Conservation (phyloP, 768 basidiomycete genomes). For the Rhizopogon rudus region DNA sequence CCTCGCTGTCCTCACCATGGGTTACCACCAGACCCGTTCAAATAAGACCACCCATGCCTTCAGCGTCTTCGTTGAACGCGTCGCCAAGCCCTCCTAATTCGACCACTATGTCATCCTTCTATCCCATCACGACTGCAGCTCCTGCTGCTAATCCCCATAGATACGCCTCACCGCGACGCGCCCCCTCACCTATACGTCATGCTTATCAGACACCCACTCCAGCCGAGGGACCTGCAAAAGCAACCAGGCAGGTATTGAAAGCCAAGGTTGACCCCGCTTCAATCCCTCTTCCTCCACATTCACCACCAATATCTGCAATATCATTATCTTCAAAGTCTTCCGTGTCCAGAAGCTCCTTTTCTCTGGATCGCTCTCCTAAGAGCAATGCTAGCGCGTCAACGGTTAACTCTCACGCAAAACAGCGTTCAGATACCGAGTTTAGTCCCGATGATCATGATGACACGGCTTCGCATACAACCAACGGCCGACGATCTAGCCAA, state of each 20-base stretch:
- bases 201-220: conserved; percentile 21
- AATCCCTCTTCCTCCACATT: conserved; percentile 62
- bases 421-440: conserved; percentile 20
- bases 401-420: conserved; percentile 38
- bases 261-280: conserved; percentile 48
- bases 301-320: conserved; percentile 65
- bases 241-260: conserved; percentile 10
- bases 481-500: conserved; percentile 11
- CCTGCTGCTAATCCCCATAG: conserved; percentile 60
- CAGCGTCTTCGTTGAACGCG: conserved; percentile 22
- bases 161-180: conserved; percentile 33
- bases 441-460: conserved; percentile 9
- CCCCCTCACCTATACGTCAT: conserved; percentile 30
- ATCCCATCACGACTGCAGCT: conserved; percentile 52
- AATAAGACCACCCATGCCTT: conserved; percentile 22
- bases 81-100: conserved; percentile 22
- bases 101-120: conserved; percentile 24
- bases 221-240: conserved; percentile 18
- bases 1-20: conserved; percentile 30
- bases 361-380: conserved; percentile 31
- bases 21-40: conserved; percentile 26
- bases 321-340: conserved; percentile 81
- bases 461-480: conserved; percentile 17
- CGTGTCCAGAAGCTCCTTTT: conserved; percentile 47
- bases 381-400: conserved; percentile 36